Evolutionary conservation across 257 asterid genomes (phyloP), one percentile per base, ranked within the genome.

Genomic region (Solanum corneliomulleri): DNA sequence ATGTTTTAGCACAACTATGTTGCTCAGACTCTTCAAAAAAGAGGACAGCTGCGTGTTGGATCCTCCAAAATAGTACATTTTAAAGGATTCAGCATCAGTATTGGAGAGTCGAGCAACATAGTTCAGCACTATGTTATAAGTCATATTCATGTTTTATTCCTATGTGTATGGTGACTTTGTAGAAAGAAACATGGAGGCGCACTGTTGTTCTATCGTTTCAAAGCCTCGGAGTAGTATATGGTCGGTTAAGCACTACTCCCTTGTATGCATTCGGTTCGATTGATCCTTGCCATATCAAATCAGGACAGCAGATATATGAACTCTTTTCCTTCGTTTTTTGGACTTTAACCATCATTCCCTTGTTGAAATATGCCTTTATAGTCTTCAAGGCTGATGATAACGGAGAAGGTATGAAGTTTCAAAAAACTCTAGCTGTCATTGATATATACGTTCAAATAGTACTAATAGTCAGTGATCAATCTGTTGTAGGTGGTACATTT

Each of bases 241-340:
- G 99, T 78, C 96, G 98, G 56, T 89, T 97, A 91, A 91, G 98
- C 90, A 97, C 97, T 13, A 95, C 99, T 86, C 99, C 99, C 8
- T 83, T 97, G 76, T 97, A 97, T 42, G 98, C 92, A 49, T 90
- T 97, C 75, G 98, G 95, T 89, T 97, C 98, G 78, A 91, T 97
- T 70, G 89, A 89, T 35, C 91, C 92, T 4, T 42, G 16, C 37
- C 94, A 95, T 47, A 85, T 95, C 80, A 72, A 88, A 87, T 94
- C 99, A 12, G 89, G 89, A 11, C 74, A 87, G 71, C 97, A 97
- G 90, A 92, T 94, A 78, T 92, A 88, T 74, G 96, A 95, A 88
- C 97, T 95, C 47, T 93, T 95, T 90, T 95, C 98, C 14, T 97
- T 97, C 86, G 88, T 95, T 44, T 95, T 97, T 90, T 97, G 98